A percentile compares a stretch with the other conserved stretches of the same genome.
phyloP scores from a whole-genome alignment of 345 rosid species.

The Arabidopsis thaliana region DNA sequence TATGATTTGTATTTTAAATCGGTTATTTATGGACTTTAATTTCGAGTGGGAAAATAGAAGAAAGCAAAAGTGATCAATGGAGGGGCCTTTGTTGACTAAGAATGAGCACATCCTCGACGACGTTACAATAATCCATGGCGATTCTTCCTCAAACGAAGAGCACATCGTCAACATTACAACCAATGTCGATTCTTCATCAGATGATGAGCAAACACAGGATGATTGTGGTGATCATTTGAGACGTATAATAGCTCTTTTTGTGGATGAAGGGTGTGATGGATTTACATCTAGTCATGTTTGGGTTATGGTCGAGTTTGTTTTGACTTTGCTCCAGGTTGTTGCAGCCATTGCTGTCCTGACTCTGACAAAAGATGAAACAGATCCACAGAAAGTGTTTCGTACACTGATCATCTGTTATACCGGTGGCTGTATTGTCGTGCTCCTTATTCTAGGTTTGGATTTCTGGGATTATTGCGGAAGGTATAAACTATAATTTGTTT shows the following conservation, averaged over 20 bases:
- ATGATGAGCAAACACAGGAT: not conserved
- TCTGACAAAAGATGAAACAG: not conserved
- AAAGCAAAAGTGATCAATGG: conserved; percentile 6
- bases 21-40: not conserved
- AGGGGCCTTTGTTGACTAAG: conserved; percentile 12
- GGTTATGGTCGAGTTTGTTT: too few species aligned
- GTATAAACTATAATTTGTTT: not conserved
- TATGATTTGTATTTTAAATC: not conserved
- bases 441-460: not conserved
- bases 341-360: not conserved
- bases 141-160: not conserved
- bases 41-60: not conserved
- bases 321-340: too few species aligned
- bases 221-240: too few species aligned
- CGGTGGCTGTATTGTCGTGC: not conserved
- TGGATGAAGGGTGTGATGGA: too few species aligned
- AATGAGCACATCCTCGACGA: not conserved
- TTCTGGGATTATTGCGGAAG: not conserved
- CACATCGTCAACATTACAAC: not conserved
- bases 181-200: not conserved
- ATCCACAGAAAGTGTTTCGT: too few species aligned
- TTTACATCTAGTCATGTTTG: too few species aligned
- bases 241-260: too few species aligned
- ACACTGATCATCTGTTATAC: not conserved
- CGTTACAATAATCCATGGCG: not conserved